phyloP scores from a whole-genome alignment of 805 yeast genomes.

The Wickerhamiella musiphila region DNA sequence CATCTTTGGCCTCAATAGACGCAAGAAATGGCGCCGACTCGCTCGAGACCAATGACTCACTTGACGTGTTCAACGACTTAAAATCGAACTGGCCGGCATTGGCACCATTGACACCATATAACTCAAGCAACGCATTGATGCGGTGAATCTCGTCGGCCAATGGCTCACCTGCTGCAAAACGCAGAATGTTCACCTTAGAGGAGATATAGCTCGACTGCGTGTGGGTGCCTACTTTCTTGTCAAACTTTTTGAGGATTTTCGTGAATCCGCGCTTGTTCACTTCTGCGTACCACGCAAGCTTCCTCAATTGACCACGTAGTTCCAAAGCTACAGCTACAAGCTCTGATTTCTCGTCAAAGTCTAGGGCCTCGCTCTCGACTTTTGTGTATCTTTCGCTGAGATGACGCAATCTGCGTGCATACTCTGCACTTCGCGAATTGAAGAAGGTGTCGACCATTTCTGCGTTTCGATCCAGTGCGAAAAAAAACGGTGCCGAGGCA shows the following conservation, averaged over 20 bases:
- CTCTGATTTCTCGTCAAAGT: constrained; percentile 44
- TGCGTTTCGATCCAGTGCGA: constrained; percentile 59
- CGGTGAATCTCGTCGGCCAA: constrained; percentile 32
- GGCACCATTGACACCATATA: constrained; percentile 15
- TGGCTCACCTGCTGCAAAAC: constrained; percentile 59
- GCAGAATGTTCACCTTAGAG: constrained; percentile 53
- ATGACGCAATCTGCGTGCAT: constrained; percentile 44
- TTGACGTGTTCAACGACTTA: background rate
- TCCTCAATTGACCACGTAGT: constrained; percentile 55
- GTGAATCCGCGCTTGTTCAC: constrained; percentile 77
- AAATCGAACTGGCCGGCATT: background rate
- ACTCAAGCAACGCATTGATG: constrained; percentile 15
- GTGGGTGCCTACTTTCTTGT: constrained; percentile 56
- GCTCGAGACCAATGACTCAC: constrained; percentile 1
- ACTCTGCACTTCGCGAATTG: constrained; percentile 55
- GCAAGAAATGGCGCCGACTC: constrained; percentile 3
- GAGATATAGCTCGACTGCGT: constrained; percentile 40
- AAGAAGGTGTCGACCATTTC: constrained; percentile 70
- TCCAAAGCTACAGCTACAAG: constrained; percentile 54
- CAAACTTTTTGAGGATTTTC: constrained; percentile 76
- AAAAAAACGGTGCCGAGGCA: constrained; percentile 35
- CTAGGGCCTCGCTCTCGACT: constrained; percentile 16
- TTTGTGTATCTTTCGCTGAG: constrained; percentile 18
- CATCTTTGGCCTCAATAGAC: constrained; percentile 28
- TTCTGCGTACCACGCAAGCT: constrained; percentile 87